phyloP scores from a whole-genome alignment of 768 basidiomycete species.

The Trametes maxima region DNA sequence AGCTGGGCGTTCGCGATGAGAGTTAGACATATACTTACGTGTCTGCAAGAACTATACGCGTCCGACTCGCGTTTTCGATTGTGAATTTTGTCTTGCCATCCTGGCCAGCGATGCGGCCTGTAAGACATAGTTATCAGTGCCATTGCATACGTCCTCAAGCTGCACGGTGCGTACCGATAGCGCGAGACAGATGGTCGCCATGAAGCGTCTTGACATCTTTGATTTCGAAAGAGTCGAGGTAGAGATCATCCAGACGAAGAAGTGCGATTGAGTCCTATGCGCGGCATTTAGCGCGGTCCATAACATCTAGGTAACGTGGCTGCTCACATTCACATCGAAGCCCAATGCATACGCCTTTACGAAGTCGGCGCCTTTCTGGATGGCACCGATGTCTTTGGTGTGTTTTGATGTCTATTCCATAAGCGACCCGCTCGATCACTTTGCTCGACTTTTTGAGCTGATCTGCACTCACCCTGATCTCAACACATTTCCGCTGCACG shows the following conservation, averaged over 20 bases:
- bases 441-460: not conserved
- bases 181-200: slow-evolving; percentile 97
- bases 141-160: no score
- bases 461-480: slow-evolving; percentile 74
- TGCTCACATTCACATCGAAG: slow-evolving; percentile 87
- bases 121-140: not conserved
- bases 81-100: slow-evolving; percentile 99
- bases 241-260: slow-evolving; percentile 92
- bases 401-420: slow-evolving; percentile 82
- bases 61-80: slow-evolving; percentile 95
- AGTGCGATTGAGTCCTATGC: slow-evolving; percentile 93
- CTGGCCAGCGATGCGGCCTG: slow-evolving; percentile 97
- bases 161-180: slow-evolving; percentile 69
- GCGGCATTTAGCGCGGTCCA: not conserved
- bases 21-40: slow-evolving; percentile 59
- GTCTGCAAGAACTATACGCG: slow-evolving; percentile 97
- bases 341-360: slow-evolving; percentile 93
- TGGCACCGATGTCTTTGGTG: slow-evolving; percentile 88
- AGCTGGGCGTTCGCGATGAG: not conserved
- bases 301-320: not conserved
- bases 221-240: slow-evolving; percentile 98
- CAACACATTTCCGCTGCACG: slow-evolving; percentile 82
- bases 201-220: slow-evolving; percentile 99
- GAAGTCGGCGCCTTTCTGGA: slow-evolving; percentile 98
- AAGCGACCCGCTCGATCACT: not conserved